phyloP scores from a whole-genome alignment of 768 basidiomycete species.

The Lactarius evosmus region DNA sequence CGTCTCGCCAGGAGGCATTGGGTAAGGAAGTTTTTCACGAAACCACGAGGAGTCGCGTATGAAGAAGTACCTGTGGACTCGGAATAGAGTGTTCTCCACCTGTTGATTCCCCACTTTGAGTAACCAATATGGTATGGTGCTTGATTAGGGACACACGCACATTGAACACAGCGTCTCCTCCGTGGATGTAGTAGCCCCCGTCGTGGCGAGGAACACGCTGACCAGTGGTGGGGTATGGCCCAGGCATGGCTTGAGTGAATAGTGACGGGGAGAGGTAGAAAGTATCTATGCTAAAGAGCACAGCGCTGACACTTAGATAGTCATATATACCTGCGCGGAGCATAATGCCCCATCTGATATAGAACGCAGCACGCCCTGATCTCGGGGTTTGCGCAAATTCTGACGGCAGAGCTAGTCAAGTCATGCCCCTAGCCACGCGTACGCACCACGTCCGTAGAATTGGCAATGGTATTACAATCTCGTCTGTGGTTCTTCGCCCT shows the following conservation, averaged over 20 bases:
- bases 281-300: background rate
- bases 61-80: slow-evolving; percentile 32
- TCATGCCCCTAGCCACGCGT: background rate
- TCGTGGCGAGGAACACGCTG: slow-evolving; percentile 33
- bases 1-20: slow-evolving; percentile 26
- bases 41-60: slow-evolving; percentile 34
- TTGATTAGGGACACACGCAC: slow-evolving; percentile 27
- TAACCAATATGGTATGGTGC: background rate
- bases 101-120: background rate
- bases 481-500: no score
- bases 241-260: background rate
- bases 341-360: background rate
- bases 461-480: background rate
- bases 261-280: background rate
- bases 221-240: background rate
- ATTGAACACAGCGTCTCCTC: slow-evolving; percentile 46
- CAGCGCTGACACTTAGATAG: background rate
- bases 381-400: slow-evolving; percentile 4
- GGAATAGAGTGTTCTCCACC: slow-evolving; percentile 21
- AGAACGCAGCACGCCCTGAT: slow-evolving; percentile 1
- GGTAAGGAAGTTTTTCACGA: slow-evolving; percentile 29
- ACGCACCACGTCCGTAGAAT: background rate
- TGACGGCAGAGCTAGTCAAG: background rate
- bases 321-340: slow-evolving; percentile 18
- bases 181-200: slow-evolving; percentile 46